A percentile compares a stretch with the other conserved stretches of the same genome.
phyloP scores from a whole-genome alignment of 768 basidiomycete genomes.

The Clavaria fumosa region DNA sequence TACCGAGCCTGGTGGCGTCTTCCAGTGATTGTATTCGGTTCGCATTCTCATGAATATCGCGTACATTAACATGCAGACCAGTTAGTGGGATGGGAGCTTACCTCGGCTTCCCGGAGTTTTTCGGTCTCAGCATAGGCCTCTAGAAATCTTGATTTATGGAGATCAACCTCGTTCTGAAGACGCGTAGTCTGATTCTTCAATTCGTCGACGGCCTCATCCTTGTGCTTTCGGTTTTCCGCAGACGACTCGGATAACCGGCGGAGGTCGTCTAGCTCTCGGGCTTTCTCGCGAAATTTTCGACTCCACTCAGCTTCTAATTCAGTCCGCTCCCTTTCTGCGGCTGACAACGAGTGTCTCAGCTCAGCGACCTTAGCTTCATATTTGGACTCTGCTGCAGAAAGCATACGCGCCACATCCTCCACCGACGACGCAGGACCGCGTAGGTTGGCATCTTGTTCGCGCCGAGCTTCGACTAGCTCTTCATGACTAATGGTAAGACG shows the following conservation, averaged over 20 bases:
- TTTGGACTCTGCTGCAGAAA: constrained; percentile 59
- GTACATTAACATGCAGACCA: constrained; percentile 1
- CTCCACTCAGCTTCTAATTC: constrained; percentile 88
- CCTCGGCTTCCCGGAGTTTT: constrained; percentile 46
- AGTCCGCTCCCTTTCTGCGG: constrained; percentile 67
- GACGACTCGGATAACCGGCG: constrained; percentile 41
- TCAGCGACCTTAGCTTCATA: constrained; percentile 67
- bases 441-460: constrained; percentile 35
- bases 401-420: constrained; percentile 55
- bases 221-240: constrained; percentile 42
- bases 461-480: constrained; percentile 48
- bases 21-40: constrained; percentile 30
- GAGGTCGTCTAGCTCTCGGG: constrained; percentile 61
- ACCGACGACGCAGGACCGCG: constrained; percentile 32
- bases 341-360: constrained; percentile 43
- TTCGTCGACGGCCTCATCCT: constrained; percentile 33
- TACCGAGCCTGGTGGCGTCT: constrained; percentile 28
- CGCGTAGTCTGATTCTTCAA: constrained; percentile 41
- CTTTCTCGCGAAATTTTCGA: constrained; percentile 63
- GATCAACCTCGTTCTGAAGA: constrained; percentile 31
- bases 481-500: constrained; percentile 55
- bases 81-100: constrained; percentile 15
- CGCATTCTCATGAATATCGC: constrained; percentile 16
- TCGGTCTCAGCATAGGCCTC: constrained; percentile 38
- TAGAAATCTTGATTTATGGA: constrained; percentile 35